phyloP scores from a whole-genome alignment of 768 basidiomycete genomes.

The Amanita rubescens region DNA sequence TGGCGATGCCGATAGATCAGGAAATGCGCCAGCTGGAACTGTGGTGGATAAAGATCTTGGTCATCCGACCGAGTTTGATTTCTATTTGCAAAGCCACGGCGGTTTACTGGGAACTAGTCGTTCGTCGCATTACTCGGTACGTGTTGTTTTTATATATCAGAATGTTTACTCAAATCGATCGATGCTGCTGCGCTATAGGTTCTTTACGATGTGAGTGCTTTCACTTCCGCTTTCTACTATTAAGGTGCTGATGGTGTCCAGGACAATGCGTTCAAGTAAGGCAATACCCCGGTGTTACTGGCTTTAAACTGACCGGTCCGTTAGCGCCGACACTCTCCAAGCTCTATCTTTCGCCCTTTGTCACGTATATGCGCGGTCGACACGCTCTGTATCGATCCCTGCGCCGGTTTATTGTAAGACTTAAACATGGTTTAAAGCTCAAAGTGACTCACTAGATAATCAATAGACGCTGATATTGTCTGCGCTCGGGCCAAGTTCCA shows the following conservation, averaged over 20 bases:
- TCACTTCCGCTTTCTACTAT: background rate
- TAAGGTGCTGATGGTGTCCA: slow-evolving; percentile 10
- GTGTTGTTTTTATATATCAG: slow-evolving; percentile 14
- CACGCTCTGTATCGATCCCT: slow-evolving; percentile 80
- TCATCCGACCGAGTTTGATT: slow-evolving; percentile 71
- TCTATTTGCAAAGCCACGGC: slow-evolving; percentile 70
- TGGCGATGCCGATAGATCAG: slow-evolving; percentile 52
- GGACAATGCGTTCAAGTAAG: slow-evolving; percentile 56
- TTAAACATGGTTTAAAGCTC: background rate
- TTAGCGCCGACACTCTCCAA: slow-evolving; percentile 62
- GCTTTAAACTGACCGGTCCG: background rate
- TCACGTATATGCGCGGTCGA: slow-evolving; percentile 75
- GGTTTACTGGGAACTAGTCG: slow-evolving; percentile 71
- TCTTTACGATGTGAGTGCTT: slow-evolving; percentile 31
- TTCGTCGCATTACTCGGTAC: slow-evolving; percentile 38
- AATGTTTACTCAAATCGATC: background rate
- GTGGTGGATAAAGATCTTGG: slow-evolving; percentile 67
- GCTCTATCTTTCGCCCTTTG: slow-evolving; percentile 65
- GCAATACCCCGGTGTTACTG: background rate
- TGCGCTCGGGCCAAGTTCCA: slow-evolving; percentile 79
- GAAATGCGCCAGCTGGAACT: slow-evolving; percentile 72
- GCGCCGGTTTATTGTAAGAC: slow-evolving; percentile 76
- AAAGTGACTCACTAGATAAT: background rate
- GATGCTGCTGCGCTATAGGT: slow-evolving; percentile 21
- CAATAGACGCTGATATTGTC: slow-evolving; percentile 72